These are phyloP conservation scores for Blastomyces gilchristii DNA, from an alignment of 2,329 filamentous ascomycete genomes.

Conservation along the genomic window DNA sequence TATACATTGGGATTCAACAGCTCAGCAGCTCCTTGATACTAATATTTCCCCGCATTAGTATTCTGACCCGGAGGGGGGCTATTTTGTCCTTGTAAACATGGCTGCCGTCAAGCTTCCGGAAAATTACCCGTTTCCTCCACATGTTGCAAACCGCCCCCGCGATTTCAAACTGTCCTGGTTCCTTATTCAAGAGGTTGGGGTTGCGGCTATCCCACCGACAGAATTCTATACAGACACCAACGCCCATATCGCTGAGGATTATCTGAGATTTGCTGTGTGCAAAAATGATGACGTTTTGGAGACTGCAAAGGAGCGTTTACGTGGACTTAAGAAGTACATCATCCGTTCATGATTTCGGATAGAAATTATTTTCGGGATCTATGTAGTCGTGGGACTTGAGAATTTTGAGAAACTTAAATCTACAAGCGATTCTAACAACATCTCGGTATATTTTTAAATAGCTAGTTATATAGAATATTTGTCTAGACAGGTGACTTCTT, in stretches of 20 bases:
- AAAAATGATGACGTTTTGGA: constrained; percentile 83
- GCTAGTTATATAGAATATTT: background rate
- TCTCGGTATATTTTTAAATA: background rate
- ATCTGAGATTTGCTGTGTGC: constrained; percentile 90
- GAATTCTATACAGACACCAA: constrained; percentile 91
- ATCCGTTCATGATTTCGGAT: constrained; percentile 2
- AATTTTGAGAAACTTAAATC: background rate
- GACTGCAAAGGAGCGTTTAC: constrained; percentile 63
- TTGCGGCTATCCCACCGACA: constrained; percentile 90
- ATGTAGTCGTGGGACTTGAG: background rate
- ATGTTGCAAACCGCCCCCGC: constrained; percentile 73
- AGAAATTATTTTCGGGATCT: background rate
- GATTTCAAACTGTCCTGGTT: constrained; percentile 97
- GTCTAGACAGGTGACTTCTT: background rate
- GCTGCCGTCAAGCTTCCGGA: constrained; percentile 72
- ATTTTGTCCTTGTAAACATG: constrained; percentile 95
- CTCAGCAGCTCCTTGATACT: background rate
- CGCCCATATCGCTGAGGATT: constrained; percentile 78
- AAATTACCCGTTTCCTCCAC: constrained; percentile 77
- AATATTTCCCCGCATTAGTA: constrained; percentile 39
- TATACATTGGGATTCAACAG: background rate
- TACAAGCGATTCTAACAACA: background rate
- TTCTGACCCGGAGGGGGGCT: constrained; percentile 89
- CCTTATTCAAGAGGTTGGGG: constrained; percentile 88
- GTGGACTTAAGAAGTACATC: constrained; percentile 64